These are phyloP conservation scores for Penicillium mononematosum DNA, from an alignment of 495 filamentous ascomycete species.

Conservation along the genomic window DNA sequence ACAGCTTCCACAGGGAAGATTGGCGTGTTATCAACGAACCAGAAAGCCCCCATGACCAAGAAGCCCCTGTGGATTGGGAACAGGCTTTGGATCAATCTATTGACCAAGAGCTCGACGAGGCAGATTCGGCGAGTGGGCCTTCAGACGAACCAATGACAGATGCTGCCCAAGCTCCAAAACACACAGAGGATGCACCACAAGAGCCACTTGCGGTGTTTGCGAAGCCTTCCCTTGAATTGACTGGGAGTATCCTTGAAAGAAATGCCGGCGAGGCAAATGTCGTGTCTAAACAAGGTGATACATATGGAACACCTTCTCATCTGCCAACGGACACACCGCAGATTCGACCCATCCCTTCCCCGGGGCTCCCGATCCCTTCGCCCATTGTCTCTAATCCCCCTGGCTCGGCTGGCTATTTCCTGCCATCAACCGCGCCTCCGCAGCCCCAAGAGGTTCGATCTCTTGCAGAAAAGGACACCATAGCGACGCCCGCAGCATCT, in stretches of 20 bases:
- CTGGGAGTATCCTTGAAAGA: slow-evolving; percentile 14
- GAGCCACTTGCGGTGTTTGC: slow-evolving; percentile 20
- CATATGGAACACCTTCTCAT: slow-evolving; percentile 8
- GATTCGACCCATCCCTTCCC: slow-evolving; percentile 46
- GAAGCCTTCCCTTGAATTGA: slow-evolving; percentile 25
- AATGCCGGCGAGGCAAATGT: slow-evolving; percentile 7
- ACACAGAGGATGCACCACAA: slow-evolving; percentile 18
- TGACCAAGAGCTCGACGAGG: slow-evolving; percentile 24
- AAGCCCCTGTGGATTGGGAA: slow-evolving; percentile 30
- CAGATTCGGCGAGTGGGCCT: slow-evolving; percentile 10
- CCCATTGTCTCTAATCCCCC: slow-evolving; percentile 38
- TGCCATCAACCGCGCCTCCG: slow-evolving; percentile 13
- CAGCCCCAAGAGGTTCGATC: slow-evolving; percentile 15
- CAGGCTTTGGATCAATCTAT: slow-evolving; percentile 36
- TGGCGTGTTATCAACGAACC: slow-evolving; percentile 73
- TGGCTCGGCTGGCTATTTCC: slow-evolving; percentile 34
- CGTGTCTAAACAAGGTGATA: slow-evolving; percentile 1
- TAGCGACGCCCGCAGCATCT: not conserved
- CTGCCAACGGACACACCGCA: slow-evolving; percentile 44
- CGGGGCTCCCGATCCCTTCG: slow-evolving; percentile 46
- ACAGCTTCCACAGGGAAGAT: slow-evolving; percentile 61
- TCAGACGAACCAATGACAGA: slow-evolving; percentile 10
- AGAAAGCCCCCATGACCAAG: slow-evolving; percentile 60
- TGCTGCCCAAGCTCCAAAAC: slow-evolving; percentile 17
- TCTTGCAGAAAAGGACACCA: not conserved